These are phyloP conservation scores for Neofusicoccum ribis DNA, from an alignment of 2,329 filamentous ascomycete species.

Conservation along the genomic window DNA sequence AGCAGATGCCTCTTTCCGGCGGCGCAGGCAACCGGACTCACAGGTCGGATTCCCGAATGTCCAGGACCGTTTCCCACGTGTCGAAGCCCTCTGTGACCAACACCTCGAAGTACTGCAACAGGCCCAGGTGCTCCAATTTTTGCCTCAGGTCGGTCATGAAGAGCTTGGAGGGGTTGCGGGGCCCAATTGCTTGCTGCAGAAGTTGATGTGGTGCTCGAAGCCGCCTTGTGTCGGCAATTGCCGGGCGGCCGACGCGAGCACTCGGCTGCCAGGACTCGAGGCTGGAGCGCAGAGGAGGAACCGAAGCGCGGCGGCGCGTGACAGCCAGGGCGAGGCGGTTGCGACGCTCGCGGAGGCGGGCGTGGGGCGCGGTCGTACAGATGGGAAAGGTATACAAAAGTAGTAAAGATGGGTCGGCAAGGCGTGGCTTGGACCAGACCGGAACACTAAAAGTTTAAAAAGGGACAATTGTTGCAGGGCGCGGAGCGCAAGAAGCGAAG, in stretches of 20 bases:
- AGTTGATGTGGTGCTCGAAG: background rate
- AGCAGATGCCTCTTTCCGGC: conserved; percentile 13
- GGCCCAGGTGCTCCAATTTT: conserved; percentile 72
- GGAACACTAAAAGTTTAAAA: conserved; percentile 6
- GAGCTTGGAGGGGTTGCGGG: conserved; percentile 17
- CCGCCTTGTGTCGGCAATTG: background rate
- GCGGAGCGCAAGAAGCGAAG: conserved; percentile 39
- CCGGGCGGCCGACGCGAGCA: background rate
- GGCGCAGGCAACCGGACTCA: conserved; percentile 43
- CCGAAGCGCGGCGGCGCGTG: background rate
- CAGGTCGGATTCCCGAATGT: conserved; percentile 84
- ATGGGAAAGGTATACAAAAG: conserved; percentile 14
- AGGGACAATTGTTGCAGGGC: conserved; percentile 41
- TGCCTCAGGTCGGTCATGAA: conserved; percentile 66
- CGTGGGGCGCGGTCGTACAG: background rate
- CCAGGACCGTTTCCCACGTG: conserved; percentile 78
- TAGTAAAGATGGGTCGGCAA: conserved; percentile 14
- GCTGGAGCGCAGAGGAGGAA: background rate
- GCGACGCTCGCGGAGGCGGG: background rate
- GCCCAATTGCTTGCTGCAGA: background rate
- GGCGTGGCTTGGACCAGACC: conserved; percentile 6
- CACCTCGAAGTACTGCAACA: conserved; percentile 72
- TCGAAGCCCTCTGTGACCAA: conserved; percentile 82
- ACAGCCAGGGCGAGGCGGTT: background rate
- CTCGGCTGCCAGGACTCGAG: background rate